Evolutionary conservation across 805 yeast genomes (phyloP), one percentile per base, ranked within the genome.

Genomic region (Pichia sporocuriosa): DNA sequence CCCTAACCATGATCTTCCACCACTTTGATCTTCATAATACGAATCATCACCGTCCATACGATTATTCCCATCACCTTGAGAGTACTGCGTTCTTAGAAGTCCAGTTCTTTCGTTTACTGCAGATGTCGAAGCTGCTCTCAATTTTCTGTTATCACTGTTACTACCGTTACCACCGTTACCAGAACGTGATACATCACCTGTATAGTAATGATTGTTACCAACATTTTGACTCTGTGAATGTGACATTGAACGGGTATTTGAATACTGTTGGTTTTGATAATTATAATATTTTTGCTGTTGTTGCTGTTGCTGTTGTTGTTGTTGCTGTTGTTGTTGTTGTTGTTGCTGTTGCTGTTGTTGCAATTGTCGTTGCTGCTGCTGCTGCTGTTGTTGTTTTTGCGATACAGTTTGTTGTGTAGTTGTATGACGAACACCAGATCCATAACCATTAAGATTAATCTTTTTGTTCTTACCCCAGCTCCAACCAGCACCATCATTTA

Each of bases 401-500:
- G 56, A 36, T 44, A 28, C 10, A 28, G 44, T 40, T 11, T 40
- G 44, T 6, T 40, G 39, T 15, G 44, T 40, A 6, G 36, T 31
- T 6, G 39, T 40, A 26, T 42, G 45, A 20, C 45, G 45, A 11
- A 38, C 41, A 5, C 49, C 53, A 4, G 67, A 59, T 17, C 93
- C 93, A 57, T 84, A 84, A 4, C 94, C 94, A 58, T 84, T 87
- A 49, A 84, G 63, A 62, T 84, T 84, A 35, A 85, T 86, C 57
- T 85, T 81, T 59, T 80, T 82, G 58, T 84, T 84, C 46, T 81
- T 74, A 46, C 70, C 58, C 54, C 84, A 73, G 57, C 83, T 87
- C 93, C 93, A 84, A 15, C 93, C 93, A 57, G 75, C 74, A 36
- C 93, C 93, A 39, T 78, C 77, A 56, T 84, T 84, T 51, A 84